Evolutionary conservation across 495 filamentous ascomycete genomes (phyloP).

Genomic region (Neurospora sp.): DNA sequence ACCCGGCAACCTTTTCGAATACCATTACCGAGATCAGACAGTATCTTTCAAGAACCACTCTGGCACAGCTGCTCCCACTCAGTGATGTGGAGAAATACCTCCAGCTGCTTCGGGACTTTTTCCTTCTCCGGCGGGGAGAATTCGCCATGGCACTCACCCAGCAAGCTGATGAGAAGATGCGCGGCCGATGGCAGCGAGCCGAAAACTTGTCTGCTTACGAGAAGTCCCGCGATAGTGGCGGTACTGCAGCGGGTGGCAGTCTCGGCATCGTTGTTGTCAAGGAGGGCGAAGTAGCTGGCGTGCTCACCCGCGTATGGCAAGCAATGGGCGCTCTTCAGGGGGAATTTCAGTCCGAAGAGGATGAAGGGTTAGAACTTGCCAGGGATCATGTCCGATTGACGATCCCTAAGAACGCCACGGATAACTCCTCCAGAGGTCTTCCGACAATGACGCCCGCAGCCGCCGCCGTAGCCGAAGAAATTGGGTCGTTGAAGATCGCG

Average conservation of each 20-base stretch:
- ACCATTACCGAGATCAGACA: constrained; percentile 67
- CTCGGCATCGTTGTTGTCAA: constrained; percentile 55
- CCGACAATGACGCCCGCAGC: constrained; percentile 12
- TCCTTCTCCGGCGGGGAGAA: constrained; percentile 78
- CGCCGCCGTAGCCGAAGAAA: constrained; percentile 9
- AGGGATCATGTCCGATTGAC: constrained; percentile 64
- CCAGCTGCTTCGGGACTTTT: constrained; percentile 70
- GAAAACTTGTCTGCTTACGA: constrained; percentile 42
- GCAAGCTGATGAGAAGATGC: constrained; percentile 69
- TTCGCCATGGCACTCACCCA: constrained; percentile 79
- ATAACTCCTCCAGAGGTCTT: background rate
- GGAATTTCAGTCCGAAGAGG: constrained; percentile 56
- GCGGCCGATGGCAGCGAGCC: constrained; percentile 43
- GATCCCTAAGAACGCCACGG: constrained; percentile 36
- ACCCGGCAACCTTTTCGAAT: constrained; percentile 53
- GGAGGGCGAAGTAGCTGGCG: constrained; percentile 72
- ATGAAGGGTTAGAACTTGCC: constrained; percentile 71
- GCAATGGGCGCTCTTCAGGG: constrained; percentile 62
- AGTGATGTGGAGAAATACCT: constrained; percentile 67
- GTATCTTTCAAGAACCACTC: constrained; percentile 67
- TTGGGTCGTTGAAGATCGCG: constrained; percentile 21
- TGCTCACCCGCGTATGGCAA: constrained; percentile 66
- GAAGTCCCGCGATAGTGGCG: constrained; percentile 26
- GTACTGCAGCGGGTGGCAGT: constrained; percentile 4
- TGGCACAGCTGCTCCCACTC: constrained; percentile 71